A percentile compares a stretch with the other conserved stretches of the same genome.
Evolutionary conservation across 371 early-diverging fungal species (phyloP).

Genomic region (Capillidium rhysosporum): DNA sequence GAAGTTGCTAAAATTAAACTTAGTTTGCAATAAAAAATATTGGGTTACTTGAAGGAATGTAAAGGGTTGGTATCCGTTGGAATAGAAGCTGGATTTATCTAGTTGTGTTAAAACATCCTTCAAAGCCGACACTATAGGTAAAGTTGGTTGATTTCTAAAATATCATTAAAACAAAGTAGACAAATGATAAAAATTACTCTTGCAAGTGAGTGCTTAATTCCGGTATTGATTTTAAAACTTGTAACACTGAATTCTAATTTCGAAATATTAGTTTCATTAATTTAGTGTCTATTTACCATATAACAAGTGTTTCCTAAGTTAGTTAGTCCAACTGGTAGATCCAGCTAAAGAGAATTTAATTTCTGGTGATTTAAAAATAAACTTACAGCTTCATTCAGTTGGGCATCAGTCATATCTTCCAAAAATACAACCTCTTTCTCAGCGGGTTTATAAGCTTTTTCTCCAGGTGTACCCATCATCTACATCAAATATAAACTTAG

Average conservation of each 20-base stretch:
- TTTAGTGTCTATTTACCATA: slow-evolving; percentile 29
- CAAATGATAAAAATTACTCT: slow-evolving; percentile 12
- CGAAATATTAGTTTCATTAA: neutral
- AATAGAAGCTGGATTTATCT: slow-evolving; percentile 20
- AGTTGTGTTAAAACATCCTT: slow-evolving; percentile 50
- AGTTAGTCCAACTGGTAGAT: slow-evolving; percentile 73
- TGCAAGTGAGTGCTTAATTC: slow-evolving; percentile 50
- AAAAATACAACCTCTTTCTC: slow-evolving; percentile 43
- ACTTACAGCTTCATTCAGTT: slow-evolving; percentile 64
- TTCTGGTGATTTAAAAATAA: neutral
- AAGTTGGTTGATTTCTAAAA: slow-evolving; percentile 6
- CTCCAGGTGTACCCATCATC: slow-evolving; percentile 94
- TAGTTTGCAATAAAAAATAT: neutral
- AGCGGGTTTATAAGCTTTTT: slow-evolving; percentile 46
- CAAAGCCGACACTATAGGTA: slow-evolving; percentile 46
- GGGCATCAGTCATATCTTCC: slow-evolving; percentile 80
- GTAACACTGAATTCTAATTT: slow-evolving; percentile 75
- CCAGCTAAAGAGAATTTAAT: slow-evolving; percentile 18
- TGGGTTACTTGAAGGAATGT: slow-evolving; percentile 45
- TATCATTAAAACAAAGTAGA: too few relatives aligned
- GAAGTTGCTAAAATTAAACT: slow-evolving; percentile 29
- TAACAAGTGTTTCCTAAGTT: slow-evolving; percentile 98
- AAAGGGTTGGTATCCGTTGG: slow-evolving; percentile 43
- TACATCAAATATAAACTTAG: slow-evolving; percentile 7
- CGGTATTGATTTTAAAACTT: slow-evolving; percentile 78